Evolutionary conservation across 2,329 filamentous ascomycete species (phyloP), one percentile per base, ranked within the genome.

Genomic region (Cercospora sojina): DNA sequence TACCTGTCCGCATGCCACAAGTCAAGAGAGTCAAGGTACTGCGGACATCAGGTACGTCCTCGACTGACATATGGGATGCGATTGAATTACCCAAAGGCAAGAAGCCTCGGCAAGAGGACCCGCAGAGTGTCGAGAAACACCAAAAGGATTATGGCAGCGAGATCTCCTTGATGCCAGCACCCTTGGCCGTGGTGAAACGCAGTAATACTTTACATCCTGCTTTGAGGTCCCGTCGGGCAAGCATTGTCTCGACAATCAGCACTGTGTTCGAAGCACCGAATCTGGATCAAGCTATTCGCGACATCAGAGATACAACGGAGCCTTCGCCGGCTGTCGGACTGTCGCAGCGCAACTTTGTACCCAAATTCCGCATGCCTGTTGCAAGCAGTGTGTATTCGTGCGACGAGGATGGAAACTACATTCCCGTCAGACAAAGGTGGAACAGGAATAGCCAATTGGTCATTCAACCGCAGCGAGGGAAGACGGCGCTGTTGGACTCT

Each of bases 301-400:
- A 51, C 10, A 51, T 51, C 5, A 12, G 18, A 25, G 23, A 25
- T n/a, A 25, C 20, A 2, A 2, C 47, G 16, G 20, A 25, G 12
- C 5, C 23, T n/a, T 6, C 20, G 47, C 10, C 12, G 4, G 47
- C 18, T 27, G 6, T 4, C 23, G 23, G 12, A 16, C 3, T 16
- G 2, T 7, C 47, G 47, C 23, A 51, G 23, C 23, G 1, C 4
- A 12, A 5, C 9, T 6, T 12, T 4, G 20, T 27, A 27, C 47
- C 47, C 23, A 25, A 16, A 27, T 16, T 18, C 27, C 60, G 60
- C 20, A 12, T 18, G 25, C 60, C 59, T 9, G 29, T 59, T 13
- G 59, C 64, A 16, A 66, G 64, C 31, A 66, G 64, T 29, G 53
- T 66, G n/a, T 62, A 66, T 31, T 62, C 59, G 16, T 55, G 56